A percentile compares a stretch with the other conserved stretches of the same genome.
Evolutionary conservation across 2,329 filamentous ascomycete genomes (phyloP).

Genomic region (Ophiostoma ulmi): DNA sequence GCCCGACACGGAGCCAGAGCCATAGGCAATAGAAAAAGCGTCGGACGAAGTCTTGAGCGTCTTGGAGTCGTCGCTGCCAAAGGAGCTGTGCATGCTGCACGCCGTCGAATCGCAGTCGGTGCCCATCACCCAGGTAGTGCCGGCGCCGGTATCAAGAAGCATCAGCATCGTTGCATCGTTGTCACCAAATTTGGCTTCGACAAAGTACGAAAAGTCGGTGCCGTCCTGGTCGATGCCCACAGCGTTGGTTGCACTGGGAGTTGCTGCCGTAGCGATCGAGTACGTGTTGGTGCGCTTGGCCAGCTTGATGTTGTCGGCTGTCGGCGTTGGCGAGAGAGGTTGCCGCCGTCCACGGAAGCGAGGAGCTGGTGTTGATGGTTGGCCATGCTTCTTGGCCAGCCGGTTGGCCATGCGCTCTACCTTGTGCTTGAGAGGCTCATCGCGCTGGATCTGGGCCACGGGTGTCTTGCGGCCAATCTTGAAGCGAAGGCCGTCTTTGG

Average conservation of each 20-base stretch:
- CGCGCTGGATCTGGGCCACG: constrained; percentile 27
- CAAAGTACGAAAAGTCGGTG: constrained; percentile 61
- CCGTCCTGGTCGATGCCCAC: constrained; percentile 59
- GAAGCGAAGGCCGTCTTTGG: constrained; percentile 7
- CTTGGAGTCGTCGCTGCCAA: constrained; percentile 60
- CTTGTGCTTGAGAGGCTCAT: constrained; percentile 34
- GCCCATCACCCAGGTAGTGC: constrained; percentile 80
- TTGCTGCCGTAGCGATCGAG: constrained; percentile 42
- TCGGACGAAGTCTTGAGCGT: constrained; percentile 52
- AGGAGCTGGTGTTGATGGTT: neutral
- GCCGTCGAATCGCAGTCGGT: constrained; percentile 59
- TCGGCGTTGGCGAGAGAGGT: constrained; percentile 15
- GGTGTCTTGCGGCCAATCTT: constrained; percentile 12
- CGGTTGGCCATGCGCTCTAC: constrained; percentile 39
- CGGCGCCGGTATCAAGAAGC: constrained; percentile 62
- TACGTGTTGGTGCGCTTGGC: constrained; percentile 45
- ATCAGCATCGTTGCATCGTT: constrained; percentile 51
- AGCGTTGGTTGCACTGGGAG: constrained; percentile 44
- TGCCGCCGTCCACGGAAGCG: constrained; percentile 18
- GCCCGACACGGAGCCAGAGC: constrained; percentile 69
- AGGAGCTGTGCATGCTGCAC: constrained; percentile 65
- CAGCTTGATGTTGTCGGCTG: constrained; percentile 23
- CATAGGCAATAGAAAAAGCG: constrained; percentile 66
- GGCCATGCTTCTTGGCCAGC: constrained; percentile 41
- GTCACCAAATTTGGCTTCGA: constrained; percentile 54